These are phyloP conservation scores for Hyaloscypha finlandica DNA, from an alignment of 495 filamentous ascomycete genomes.

Conservation along the genomic window DNA sequence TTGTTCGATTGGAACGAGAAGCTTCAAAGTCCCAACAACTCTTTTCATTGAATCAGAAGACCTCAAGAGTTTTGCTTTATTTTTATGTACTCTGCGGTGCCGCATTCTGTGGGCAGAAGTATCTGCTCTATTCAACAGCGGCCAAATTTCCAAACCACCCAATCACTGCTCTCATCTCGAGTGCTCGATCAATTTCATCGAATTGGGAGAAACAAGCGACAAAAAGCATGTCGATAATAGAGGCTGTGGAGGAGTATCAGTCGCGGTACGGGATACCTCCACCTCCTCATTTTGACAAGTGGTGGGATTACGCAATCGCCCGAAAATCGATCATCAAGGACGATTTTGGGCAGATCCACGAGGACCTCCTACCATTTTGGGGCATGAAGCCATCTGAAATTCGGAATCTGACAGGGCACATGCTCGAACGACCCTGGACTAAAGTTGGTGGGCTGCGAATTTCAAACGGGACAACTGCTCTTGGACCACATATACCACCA, in stretches of 20 bases:
- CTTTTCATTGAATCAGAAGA: not conserved
- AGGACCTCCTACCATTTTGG: constrained; percentile 74
- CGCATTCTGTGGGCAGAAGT: not conserved
- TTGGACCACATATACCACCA: constrained; percentile 49
- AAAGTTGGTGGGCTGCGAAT: constrained; percentile 45
- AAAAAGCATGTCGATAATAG: constrained; percentile 50
- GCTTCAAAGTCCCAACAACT: not conserved
- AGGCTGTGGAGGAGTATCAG: constrained; percentile 60
- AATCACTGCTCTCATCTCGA: constrained; percentile 51
- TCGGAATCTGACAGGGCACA: constrained; percentile 35
- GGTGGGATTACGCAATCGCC: constrained; percentile 70
- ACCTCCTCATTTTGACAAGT: constrained; percentile 67
- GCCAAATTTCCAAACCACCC: constrained; percentile 43
- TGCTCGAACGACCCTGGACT: constrained; percentile 30
- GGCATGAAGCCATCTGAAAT: constrained; percentile 63
- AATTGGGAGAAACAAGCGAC: constrained; percentile 47
- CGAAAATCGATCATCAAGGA: constrained; percentile 70
- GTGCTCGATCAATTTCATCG: constrained; percentile 48
- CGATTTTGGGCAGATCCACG: constrained; percentile 73
- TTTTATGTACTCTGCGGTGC: not conserved
- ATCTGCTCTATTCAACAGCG: not conserved
- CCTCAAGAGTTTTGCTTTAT: not conserved
- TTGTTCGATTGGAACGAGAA: constrained; percentile 1
- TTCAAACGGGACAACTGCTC: constrained; percentile 42
- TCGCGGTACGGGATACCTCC: constrained; percentile 57